Evolutionary conservation across 257 asterid genomes (phyloP).

Genomic region (Jacaranda copaia): DNA sequence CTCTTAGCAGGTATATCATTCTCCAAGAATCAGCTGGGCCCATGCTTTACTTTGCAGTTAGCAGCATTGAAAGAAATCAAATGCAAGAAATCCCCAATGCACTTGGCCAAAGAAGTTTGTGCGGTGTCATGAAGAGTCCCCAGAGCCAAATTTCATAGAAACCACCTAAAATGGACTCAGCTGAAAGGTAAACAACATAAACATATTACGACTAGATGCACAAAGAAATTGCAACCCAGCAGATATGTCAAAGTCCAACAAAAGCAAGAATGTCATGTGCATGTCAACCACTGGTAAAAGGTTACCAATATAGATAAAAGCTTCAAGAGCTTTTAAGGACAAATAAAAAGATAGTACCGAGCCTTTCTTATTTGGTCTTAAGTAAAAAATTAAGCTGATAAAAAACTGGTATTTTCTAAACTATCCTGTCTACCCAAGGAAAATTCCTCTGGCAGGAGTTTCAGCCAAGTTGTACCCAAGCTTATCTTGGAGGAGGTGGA

Average conservation of each 20-base stretch:
- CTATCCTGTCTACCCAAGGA: slow-evolving; percentile 10
- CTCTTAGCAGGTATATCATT: too few species aligned
- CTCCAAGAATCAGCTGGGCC: too few species aligned
- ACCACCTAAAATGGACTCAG: not conserved
- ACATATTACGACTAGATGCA: not conserved
- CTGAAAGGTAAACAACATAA: too few species aligned
- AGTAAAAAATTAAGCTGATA: not conserved
- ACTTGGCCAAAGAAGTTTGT: not conserved
- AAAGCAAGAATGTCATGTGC: not conserved
- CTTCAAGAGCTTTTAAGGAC: not conserved
- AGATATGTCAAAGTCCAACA: not conserved
- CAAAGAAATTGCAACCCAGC: not conserved
- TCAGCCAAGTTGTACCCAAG: slow-evolving; percentile 13
- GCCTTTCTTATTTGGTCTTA: slow-evolving; percentile 5
- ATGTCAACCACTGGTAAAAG: not conserved
- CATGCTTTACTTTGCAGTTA: too few species aligned
- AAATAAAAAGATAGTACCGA: not conserved
- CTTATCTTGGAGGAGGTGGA: slow-evolving; percentile 61
- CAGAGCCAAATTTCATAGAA: not conserved
- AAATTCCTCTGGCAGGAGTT: not conserved
- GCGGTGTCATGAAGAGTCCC: not conserved
- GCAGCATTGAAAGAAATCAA: not conserved
- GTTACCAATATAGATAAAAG: not conserved
- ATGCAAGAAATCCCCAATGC: not conserved
- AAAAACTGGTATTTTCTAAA: slow-evolving; percentile 4